Conservation (phyloP, 2,329 filamentous ascomycete species). For the Neopestalotiopsis sp. region DNA sequence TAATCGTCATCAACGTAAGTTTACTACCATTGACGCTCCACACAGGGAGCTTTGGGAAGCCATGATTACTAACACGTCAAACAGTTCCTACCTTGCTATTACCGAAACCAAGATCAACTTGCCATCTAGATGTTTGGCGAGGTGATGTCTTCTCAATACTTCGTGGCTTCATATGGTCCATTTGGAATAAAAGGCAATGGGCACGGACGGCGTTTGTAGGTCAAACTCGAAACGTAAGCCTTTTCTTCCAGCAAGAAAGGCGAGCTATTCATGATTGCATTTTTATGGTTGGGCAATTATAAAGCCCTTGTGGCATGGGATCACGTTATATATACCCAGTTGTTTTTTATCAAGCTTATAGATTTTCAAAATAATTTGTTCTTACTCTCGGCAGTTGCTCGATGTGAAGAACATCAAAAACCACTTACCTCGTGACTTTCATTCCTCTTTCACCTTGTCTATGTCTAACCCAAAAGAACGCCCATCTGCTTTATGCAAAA, state of each 20-base stretch:
- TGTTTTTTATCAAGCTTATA: conserved; percentile 7
- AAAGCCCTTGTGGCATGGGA: conserved; percentile 10
- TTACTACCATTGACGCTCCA: neutral
- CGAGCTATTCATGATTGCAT: conserved; percentile 32
- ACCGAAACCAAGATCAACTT: conserved; percentile 62
- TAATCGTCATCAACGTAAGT: conserved; percentile 98
- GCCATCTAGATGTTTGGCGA: conserved; percentile 47
- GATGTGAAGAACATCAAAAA: neutral
- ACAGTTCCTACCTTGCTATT: conserved; percentile 65
- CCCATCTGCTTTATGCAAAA: conserved; percentile 2
- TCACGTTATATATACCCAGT: conserved; percentile 13
- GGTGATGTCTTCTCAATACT: neutral
- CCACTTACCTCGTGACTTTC: neutral
- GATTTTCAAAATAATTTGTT: neutral
- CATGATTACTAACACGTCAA: neutral
- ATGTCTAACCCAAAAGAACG: conserved; percentile 12
- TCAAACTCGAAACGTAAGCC: conserved; percentile 29
- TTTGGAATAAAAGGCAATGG: neutral
- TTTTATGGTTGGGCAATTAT: conserved; percentile 1
- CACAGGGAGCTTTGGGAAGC: neutral
- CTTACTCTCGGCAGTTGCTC: neutral
- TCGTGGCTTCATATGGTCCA: neutral
- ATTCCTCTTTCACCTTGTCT: neutral
- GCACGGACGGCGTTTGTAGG: conserved; percentile 41
- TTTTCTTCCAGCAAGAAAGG: conserved; percentile 30